phyloP scores from a whole-genome alignment of 2,329 filamentous ascomycete species.

The Aureobasidium mangrovei region DNA sequence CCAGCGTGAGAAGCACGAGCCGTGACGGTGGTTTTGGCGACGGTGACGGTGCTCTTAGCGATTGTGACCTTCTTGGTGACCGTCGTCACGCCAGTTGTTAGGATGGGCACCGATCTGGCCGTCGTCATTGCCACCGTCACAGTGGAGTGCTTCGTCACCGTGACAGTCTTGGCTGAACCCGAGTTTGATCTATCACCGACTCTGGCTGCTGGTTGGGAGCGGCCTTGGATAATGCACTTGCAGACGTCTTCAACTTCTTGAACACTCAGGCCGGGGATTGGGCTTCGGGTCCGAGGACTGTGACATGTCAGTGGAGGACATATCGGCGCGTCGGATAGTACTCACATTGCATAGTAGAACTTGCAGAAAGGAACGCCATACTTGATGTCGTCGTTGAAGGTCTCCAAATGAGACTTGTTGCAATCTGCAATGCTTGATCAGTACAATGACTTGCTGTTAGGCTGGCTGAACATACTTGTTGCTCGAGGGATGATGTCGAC shows the following conservation, averaged over 20 bases:
- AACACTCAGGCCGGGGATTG: not conserved
- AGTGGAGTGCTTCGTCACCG: not conserved
- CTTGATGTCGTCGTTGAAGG: slow-evolving; percentile 3
- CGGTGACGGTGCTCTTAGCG: not conserved
- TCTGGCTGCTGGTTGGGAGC: not conserved
- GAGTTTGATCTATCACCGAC: not conserved
- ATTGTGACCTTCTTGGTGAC: not conserved
- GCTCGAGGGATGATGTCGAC: not conserved
- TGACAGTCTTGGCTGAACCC: not conserved
- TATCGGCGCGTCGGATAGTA: not conserved
- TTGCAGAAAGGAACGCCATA: not conserved
- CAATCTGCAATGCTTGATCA: not conserved
- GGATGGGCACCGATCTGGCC: not conserved
- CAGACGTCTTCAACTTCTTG: slow-evolving; percentile 1
- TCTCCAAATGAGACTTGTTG: not conserved
- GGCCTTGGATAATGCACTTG: not conserved
- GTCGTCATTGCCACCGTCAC: slow-evolving; percentile 3
- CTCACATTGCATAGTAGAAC: slow-evolving; percentile 18
- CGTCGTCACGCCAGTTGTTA: not conserved
- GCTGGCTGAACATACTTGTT: not conserved
- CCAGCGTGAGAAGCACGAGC: too few relatives aligned
- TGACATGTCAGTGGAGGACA: not conserved
- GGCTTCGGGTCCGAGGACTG: not conserved
- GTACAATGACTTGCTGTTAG: not conserved
- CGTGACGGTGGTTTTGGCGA: not conserved